A percentile compares a stretch with the other conserved stretches of the same genome.
phyloP scores from a whole-genome alignment of 495 filamentous ascomycete species.

The Tetracladium setigerum region DNA sequence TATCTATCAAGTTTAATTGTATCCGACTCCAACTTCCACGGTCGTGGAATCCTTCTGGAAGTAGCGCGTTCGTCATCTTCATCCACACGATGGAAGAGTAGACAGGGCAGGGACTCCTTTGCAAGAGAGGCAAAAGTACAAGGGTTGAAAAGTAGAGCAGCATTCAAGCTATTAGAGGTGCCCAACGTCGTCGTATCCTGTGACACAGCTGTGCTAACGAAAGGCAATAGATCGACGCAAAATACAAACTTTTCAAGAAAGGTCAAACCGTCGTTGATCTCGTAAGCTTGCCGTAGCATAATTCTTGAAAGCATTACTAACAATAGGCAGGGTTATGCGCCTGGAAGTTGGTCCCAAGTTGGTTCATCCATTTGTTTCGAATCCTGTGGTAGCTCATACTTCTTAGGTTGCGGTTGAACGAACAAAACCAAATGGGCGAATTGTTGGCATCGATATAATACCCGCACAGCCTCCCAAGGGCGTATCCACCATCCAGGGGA shows the following conservation, averaged over 20 bases:
- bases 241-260: slow-evolving; percentile 65
- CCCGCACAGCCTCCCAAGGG: slow-evolving; percentile 84
- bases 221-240: slow-evolving; percentile 59
- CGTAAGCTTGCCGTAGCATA: slow-evolving; percentile 31
- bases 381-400: neutral
- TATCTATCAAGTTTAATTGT: too few species aligned
- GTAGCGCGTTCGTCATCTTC: slow-evolving; percentile 42
- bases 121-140: slow-evolving; percentile 63
- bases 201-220: slow-evolving; percentile 3
- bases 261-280: slow-evolving; percentile 87
- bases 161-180: slow-evolving; percentile 84
- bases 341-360: slow-evolving; percentile 91
- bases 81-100: slow-evolving; percentile 71
- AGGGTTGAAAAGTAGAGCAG: slow-evolving; percentile 80
- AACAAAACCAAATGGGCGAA: slow-evolving; percentile 65
- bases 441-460: slow-evolving; percentile 89
- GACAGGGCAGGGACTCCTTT: slow-evolving; percentile 65
- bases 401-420: slow-evolving; percentile 70
- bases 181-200: slow-evolving; percentile 3
- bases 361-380: neutral
- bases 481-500: slow-evolving; percentile 86
- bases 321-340: slow-evolving; percentile 70
- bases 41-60: too few species aligned
- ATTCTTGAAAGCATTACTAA: neutral
- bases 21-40: too few species aligned